phyloP scores from a whole-genome alignment of 345 rosid species.

The Cardamine resedifolia region DNA sequence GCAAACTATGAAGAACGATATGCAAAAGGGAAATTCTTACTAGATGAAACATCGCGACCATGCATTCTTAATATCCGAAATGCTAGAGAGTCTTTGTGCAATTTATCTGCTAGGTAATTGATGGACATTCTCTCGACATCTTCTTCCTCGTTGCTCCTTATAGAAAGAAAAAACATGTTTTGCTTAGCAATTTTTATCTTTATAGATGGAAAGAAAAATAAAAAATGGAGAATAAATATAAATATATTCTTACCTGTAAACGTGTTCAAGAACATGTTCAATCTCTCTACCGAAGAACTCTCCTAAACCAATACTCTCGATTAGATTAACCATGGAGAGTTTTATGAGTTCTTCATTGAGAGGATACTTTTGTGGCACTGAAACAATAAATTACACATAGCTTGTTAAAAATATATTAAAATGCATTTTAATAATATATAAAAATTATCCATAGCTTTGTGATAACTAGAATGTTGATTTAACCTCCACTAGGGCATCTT shows the following conservation, averaged over 20 bases:
- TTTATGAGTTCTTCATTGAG: conserved; percentile 53
- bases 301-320: conserved; percentile 52
- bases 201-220: neutral
- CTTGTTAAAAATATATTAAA: neutral
- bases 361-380: conserved; percentile 56
- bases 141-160: conserved; percentile 39
- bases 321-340: conserved; percentile 49
- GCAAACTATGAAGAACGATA: neutral
- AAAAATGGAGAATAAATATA: no score
- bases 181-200: neutral
- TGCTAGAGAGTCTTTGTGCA: conserved; percentile 57
- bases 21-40: conserved; percentile 32
- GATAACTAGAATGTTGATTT: neutral
- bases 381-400: neutral
- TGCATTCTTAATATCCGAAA: conserved; percentile 56
- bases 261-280: conserved; percentile 42
- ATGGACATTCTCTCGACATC: neutral
- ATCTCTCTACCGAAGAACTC: conserved; percentile 53
- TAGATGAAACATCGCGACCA: conserved; percentile 51
- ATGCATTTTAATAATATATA: neutral
- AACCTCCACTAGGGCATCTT: conserved; percentile 50
- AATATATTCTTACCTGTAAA: conserved; percentile 54
- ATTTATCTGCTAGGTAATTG: conserved; percentile 19
- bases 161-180: no score
- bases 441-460: neutral